Conservation (phyloP, 768 basidiomycete species). For the Hygrophoropsis aurantiaca region DNA sequence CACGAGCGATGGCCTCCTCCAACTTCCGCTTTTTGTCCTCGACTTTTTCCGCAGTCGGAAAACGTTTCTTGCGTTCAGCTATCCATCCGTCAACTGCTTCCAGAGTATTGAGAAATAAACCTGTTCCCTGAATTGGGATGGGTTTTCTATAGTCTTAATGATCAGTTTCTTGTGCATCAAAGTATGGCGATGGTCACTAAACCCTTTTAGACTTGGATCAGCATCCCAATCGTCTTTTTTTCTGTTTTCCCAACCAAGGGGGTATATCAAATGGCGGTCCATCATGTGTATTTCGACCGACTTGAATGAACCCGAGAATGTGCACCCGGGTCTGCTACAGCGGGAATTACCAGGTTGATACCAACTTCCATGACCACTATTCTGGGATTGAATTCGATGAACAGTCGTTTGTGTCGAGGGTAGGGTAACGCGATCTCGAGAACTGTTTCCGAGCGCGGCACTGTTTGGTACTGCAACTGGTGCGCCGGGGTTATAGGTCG, state of each 20-base stretch:
- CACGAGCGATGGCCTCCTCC: slow-evolving; percentile 77
- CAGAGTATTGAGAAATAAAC: slow-evolving; percentile 71
- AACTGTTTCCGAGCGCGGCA: background rate
- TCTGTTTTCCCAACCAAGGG: slow-evolving; percentile 64
- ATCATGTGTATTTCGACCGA: slow-evolving; percentile 80
- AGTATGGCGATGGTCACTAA: slow-evolving; percentile 8
- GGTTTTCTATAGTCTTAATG: slow-evolving; percentile 51
- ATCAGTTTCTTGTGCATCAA: slow-evolving; percentile 7
- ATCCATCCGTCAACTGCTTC: slow-evolving; percentile 86
- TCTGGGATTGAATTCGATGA: slow-evolving; percentile 14
- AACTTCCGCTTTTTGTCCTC: slow-evolving; percentile 81
- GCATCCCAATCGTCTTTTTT: slow-evolving; percentile 73
- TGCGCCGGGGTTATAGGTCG: slow-evolving; percentile 31
- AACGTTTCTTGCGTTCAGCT: slow-evolving; percentile 82
- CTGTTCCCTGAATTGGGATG: slow-evolving; percentile 78
- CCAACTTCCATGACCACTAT: slow-evolving; percentile 40
- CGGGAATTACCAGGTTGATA: slow-evolving; percentile 60
- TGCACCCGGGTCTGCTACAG: slow-evolving; percentile 65
- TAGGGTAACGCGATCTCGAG: background rate
- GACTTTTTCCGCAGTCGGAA: slow-evolving; percentile 69
- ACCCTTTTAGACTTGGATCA: slow-evolving; percentile 82
- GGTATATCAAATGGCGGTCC: slow-evolving; percentile 87
- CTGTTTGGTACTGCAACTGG: background rate
- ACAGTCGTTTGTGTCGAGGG: slow-evolving; percentile 2
- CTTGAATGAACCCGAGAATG: slow-evolving; percentile 68